Evolutionary conservation across 257 asterid genomes (phyloP), one percentile per base, ranked within the genome.

Genomic region (Henckelia pumila): DNA sequence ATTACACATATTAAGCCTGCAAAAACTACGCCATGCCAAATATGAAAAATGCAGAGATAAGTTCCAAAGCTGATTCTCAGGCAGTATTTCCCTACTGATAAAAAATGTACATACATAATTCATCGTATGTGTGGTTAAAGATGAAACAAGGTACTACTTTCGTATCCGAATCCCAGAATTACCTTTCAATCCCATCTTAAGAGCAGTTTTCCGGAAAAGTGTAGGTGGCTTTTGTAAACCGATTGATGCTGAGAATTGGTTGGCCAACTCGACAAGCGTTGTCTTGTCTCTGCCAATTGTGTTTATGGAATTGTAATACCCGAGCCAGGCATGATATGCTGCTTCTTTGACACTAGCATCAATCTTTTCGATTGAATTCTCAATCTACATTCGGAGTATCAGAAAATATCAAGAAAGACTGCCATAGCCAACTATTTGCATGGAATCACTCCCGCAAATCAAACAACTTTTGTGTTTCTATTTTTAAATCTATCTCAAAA

Each of bases 281-380:
- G 96, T 88, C 69, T 93, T 93, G 72, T 93, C 98, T 66, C 95
- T 72, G 52, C 92, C 89, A 53, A 88, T 85, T 26, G 82, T 81
- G 30, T 67, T 78, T 24, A 88, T 80, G 8, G 97, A 86, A 79
- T 86, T 90, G 22, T 90, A 93, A 69, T 88, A 93, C n/a, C 97
- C 96, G 2, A 90, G 95, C 97, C 98, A 93, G 1, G 94, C 80
- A 66, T 83, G 96, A 80, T 86, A 93, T 23, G 95, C 95, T 61
- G 92, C 88, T 82, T 93, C 98, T 74, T 86, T 93, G 47, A 85
- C 61, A 24, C 89, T 89, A 4, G 79, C 55, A 32, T 93, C 98
- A 2, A 93, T 75, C 78, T 79, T 88, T 33, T 63, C 72, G 82
- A 90, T 70, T 4, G 85, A 81, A 63, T 76, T 87, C 67, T 83